A percentile compares a stretch with the other conserved stretches of the same genome.
Evolutionary conservation across 1,284 basidiomycete species (phyloP).

Genomic region (Malassezia sp.): DNA sequence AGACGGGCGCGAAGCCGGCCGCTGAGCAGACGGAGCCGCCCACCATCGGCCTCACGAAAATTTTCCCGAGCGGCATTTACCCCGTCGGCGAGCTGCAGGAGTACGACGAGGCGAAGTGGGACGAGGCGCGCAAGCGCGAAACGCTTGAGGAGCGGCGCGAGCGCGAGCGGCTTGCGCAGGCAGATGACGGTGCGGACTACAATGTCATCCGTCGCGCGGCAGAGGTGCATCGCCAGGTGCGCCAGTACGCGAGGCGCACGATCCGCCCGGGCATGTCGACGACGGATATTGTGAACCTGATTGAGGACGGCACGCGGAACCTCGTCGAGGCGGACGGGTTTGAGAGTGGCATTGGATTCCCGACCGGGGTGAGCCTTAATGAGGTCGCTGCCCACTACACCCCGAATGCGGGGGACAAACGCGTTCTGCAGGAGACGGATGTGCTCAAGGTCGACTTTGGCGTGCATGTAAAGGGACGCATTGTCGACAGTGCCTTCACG

Average conservation of each 20-base stretch:
- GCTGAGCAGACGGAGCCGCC: slow-evolving; percentile 74
- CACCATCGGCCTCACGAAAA: slow-evolving; percentile 74
- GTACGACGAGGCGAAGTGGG: slow-evolving; percentile 54
- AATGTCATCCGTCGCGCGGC: slow-evolving; percentile 78
- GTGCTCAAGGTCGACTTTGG: slow-evolving; percentile 96
- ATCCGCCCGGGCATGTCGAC: slow-evolving; percentile 90
- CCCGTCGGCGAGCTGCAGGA: slow-evolving; percentile 84
- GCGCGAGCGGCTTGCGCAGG: slow-evolving; percentile 55
- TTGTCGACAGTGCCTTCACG: slow-evolving; percentile 91
- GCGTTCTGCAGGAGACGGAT: slow-evolving; percentile 71
- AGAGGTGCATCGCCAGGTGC: slow-evolving; percentile 84
- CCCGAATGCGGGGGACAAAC: slow-evolving; percentile 87
- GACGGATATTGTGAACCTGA: slow-evolving; percentile 85
- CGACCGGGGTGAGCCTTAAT: slow-evolving; percentile 89
- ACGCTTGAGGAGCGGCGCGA: slow-evolving; percentile 84
- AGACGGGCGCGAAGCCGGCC: slow-evolving; percentile 23
- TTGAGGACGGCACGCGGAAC: slow-evolving; percentile 66
- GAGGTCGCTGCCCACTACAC: slow-evolving; percentile 94
- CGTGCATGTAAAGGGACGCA: slow-evolving; percentile 88
- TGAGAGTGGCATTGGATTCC: slow-evolving; percentile 80
- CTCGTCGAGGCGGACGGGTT: slow-evolving; percentile 74
- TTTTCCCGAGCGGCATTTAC: slow-evolving; percentile 74
- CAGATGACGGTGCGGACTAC: slow-evolving; percentile 55
- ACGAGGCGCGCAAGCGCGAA: slow-evolving; percentile 62
- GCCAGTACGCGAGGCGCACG: slow-evolving; percentile 63